Conservation (phyloP, 345 rosid species). For the Pseudoturritis turrita region DNA sequence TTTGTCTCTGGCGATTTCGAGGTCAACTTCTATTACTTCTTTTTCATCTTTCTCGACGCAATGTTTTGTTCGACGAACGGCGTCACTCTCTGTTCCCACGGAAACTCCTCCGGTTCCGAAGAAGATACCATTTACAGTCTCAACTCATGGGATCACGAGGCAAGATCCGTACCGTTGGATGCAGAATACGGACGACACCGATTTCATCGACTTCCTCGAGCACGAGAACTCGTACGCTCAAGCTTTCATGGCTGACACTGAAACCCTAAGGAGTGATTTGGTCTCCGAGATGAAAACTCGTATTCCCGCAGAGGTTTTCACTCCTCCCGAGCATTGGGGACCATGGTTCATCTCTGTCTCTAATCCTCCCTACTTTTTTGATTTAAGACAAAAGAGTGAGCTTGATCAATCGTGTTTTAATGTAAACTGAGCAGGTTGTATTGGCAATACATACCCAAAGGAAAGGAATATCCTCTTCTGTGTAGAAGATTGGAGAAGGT, state of each 20-base stretch:
- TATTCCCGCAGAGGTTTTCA: constrained; percentile 48
- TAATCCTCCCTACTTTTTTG: neutral
- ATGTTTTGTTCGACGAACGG: constrained; percentile 33
- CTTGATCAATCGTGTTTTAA: neutral
- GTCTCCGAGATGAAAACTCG: constrained; percentile 62
- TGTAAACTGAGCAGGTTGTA: constrained; percentile 46
- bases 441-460: constrained; percentile 70
- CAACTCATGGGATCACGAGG: constrained; percentile 56
- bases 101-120: constrained; percentile 53
- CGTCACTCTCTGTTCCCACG: constrained; percentile 38
- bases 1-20: constrained; percentile 15
- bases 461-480: constrained; percentile 80
- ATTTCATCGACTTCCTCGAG: constrained; percentile 46
- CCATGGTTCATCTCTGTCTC: constrained; percentile 50
- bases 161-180: constrained; percentile 88
- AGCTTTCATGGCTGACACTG: constrained; percentile 82
- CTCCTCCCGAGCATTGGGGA: constrained; percentile 87
- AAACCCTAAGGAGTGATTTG: constrained; percentile 39
- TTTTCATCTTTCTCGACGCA: constrained; percentile 37
- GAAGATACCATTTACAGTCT: constrained; percentile 48
- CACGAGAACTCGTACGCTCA: constrained; percentile 71
- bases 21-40: constrained; percentile 13
- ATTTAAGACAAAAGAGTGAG: neutral
- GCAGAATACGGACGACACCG: constrained; percentile 50
- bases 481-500: constrained; percentile 47